A percentile compares a stretch with the other conserved stretches of the same genome.
Conservation (phyloP, 129 eudicot genomes). For the Sambucus nigra region DNA sequence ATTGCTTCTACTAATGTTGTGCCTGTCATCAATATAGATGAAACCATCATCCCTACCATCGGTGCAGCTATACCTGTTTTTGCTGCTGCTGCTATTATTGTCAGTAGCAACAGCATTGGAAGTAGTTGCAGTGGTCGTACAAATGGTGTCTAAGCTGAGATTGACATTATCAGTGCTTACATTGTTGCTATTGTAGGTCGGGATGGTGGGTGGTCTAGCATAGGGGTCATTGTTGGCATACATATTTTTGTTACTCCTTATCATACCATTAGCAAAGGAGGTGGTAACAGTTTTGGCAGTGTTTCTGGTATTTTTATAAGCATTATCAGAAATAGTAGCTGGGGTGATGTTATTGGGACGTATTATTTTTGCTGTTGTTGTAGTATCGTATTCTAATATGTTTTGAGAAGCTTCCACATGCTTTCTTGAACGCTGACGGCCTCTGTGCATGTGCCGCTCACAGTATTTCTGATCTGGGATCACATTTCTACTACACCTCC, state of each 20-base stretch:
- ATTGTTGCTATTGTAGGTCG: neutral
- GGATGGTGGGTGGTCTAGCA: neutral
- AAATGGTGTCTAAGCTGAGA: too few species aligned
- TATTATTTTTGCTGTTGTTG: too few species aligned
- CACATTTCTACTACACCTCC: conserved; percentile 55
- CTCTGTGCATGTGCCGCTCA: conserved; percentile 59
- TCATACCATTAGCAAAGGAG: conserved; percentile 3
- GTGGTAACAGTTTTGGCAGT: neutral
- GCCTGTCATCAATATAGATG: neutral
- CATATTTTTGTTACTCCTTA: neutral
- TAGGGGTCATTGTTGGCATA: neutral
- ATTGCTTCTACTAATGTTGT: conserved; percentile 3
- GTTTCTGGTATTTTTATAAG: conserved; percentile 1
- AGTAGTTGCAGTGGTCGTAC: neutral
- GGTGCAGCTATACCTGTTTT: neutral
- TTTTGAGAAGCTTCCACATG: conserved; percentile 39
- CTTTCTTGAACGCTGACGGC: conserved; percentile 60
- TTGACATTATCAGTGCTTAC: neutral
- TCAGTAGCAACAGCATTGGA: neutral
- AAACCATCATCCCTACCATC: conserved; percentile 7
- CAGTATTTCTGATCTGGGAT: conserved; percentile 52
- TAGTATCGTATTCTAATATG: conserved; percentile 6
- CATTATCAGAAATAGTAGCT: neutral
- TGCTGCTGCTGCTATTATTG: neutral
- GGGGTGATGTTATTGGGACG: neutral